Conservation (phyloP, 2,329 filamentous ascomycete genomes). For the Phaeosphaeriaceae sp. region DNA sequence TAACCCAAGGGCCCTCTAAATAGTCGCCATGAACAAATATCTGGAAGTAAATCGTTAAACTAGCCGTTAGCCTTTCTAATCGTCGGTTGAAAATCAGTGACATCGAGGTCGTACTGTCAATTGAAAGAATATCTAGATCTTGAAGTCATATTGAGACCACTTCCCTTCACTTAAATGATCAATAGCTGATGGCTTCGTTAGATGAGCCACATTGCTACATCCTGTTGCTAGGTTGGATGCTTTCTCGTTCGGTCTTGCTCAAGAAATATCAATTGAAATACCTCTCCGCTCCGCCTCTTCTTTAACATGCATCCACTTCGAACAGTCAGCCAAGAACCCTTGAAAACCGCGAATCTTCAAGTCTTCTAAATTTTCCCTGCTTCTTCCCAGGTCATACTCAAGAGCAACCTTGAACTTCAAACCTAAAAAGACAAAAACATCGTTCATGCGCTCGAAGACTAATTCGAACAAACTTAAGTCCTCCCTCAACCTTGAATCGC, state of each 20-base stretch:
- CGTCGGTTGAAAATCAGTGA: too few species aligned
- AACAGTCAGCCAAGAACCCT: slow-evolving; percentile 37
- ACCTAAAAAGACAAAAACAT: slow-evolving; percentile 32
- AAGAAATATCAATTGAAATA: slow-evolving; percentile 13
- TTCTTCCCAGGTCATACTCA: slow-evolving; percentile 25
- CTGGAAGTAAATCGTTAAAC: too few species aligned
- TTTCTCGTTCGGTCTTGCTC: too few species aligned
- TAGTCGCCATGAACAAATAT: too few species aligned
- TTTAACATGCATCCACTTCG: slow-evolving; percentile 27
- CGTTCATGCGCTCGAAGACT: slow-evolving; percentile 37
- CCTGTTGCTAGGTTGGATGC: too few species aligned
- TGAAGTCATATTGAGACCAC: too few species aligned
- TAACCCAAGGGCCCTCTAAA: slow-evolving; percentile 1
- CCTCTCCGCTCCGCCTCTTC: slow-evolving; percentile 21
- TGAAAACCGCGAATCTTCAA: slow-evolving; percentile 29
- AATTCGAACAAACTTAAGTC: slow-evolving; percentile 34
- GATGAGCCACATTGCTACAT: too few species aligned
- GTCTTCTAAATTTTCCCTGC: slow-evolving; percentile 12
- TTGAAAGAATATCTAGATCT: too few species aligned
- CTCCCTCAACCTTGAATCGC: slow-evolving; percentile 26
- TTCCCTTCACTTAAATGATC: too few species aligned
- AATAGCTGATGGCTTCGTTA: too few species aligned
- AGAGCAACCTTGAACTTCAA: slow-evolving; percentile 38
- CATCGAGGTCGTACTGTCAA: too few species aligned
- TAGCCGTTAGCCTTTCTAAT: too few species aligned